Percentiles rank a stretch among this genome's conserved stretches.
phyloP scores from a whole-genome alignment of 164 flowering plant species.

The Umbilicus rupestris region DNA sequence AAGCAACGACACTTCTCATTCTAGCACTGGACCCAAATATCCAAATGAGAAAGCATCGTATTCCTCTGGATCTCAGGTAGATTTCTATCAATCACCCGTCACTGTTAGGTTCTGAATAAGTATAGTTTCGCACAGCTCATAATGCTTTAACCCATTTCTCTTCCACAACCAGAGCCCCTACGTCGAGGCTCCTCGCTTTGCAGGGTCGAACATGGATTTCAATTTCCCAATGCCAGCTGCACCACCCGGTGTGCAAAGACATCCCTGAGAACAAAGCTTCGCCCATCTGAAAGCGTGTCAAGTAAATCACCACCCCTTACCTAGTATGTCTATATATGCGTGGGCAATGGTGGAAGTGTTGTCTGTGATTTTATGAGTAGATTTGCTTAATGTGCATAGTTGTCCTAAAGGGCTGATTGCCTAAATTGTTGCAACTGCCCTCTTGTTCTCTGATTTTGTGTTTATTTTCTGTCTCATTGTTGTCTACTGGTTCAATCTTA shows the following conservation, averaged over 20 bases:
- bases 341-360: too few species aligned
- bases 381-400: too few species aligned
- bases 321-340: too few species aligned
- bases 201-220: conserved; percentile 24
- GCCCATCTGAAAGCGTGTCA: not conserved
- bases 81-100: not conserved
- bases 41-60: conserved; percentile 22
- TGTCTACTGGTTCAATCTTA: too few species aligned
- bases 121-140: not conserved
- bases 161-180: conserved; percentile 61
- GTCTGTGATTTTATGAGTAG: too few species aligned
- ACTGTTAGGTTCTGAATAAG: not conserved
- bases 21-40: conserved; percentile 36
- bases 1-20: conserved; percentile 30
- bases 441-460: too few species aligned
- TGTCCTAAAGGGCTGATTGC: too few species aligned
- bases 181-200: conserved; percentile 65
- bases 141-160: not conserved
- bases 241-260: conserved; percentile 90
- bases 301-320: not conserved
- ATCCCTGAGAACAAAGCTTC: conserved; percentile 1
- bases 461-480: too few species aligned
- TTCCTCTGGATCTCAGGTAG: conserved; percentile 46
- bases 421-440: too few species aligned
- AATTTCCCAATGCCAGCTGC: conserved; percentile 81